Evolutionary conservation across 305 asterid genomes (phyloP).

Genomic region (Plantago lanceolata): DNA sequence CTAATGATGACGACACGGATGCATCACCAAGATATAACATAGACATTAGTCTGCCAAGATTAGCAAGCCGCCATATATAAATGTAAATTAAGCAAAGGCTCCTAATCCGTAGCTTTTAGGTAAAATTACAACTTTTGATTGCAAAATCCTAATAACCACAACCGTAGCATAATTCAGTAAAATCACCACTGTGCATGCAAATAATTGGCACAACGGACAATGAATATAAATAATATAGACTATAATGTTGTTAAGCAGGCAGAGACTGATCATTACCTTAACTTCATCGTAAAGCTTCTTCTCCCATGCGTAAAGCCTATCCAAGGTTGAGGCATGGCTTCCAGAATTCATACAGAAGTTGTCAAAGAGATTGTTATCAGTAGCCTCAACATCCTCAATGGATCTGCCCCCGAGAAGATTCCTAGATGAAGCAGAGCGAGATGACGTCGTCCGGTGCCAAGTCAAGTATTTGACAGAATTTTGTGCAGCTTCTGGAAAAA

Average conservation of each 20-base stretch:
- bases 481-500: slow-evolving; percentile 65
- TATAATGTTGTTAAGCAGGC: neutral
- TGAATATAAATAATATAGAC: too few relatives aligned
- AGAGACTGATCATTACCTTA: slow-evolving; percentile 37
- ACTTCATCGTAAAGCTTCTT: slow-evolving; percentile 94
- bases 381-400: slow-evolving; percentile 45
- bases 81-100: neutral
- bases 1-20: neutral
- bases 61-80: neutral
- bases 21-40: neutral
- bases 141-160: neutral
- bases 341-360: slow-evolving; percentile 86
- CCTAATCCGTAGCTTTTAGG: neutral
- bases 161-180: neutral
- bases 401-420: slow-evolving; percentile 63
- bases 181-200: neutral
- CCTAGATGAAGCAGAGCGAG: slow-evolving; percentile 85
- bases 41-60: neutral
- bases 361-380: slow-evolving; percentile 58
- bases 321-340: slow-evolving; percentile 95
- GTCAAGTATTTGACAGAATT: slow-evolving; percentile 74
- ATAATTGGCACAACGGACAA: neutral
- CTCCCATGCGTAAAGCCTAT: slow-evolving; percentile 95
- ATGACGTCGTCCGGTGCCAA: slow-evolving; percentile 87
- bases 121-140: neutral